phyloP scores from a whole-genome alignment of 1,284 basidiomycete species.

The Takashimella koratensis region DNA sequence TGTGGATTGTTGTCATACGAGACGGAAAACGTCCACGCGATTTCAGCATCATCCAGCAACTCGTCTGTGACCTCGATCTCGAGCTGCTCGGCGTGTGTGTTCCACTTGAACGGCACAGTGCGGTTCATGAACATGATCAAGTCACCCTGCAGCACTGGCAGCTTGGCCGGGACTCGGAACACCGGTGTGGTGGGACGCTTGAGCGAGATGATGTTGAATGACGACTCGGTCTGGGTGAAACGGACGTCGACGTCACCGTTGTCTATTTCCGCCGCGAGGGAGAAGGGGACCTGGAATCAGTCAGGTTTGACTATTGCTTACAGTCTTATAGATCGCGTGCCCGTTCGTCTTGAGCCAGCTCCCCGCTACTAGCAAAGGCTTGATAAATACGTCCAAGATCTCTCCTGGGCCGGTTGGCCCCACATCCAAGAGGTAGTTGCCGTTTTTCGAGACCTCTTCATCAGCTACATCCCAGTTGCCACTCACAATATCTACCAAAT shows the following conservation, averaged over 20 bases:
- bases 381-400: conserved; percentile 53
- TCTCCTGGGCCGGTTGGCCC: conserved; percentile 58
- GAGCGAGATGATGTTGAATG: conserved; percentile 57
- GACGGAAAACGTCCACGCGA: too few species aligned
- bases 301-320: too few species aligned
- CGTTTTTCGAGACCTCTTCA: conserved; percentile 41
- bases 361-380: conserved; percentile 55
- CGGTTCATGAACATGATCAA: conserved; percentile 51
- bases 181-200: conserved; percentile 37
- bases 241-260: conserved; percentile 48
- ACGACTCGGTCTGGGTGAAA: conserved; percentile 54
- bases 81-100: too few species aligned
- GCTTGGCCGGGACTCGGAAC: conserved; percentile 44
- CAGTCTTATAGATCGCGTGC: conserved; percentile 57
- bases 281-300: conserved; percentile 12
- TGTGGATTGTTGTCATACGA: too few species aligned
- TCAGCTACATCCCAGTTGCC: too few species aligned
- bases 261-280: conserved; percentile 30
- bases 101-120: too few species aligned
- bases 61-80: too few species aligned
- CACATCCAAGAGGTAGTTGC: conserved; percentile 54
- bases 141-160: conserved; percentile 55
- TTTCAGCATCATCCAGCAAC: too few species aligned
- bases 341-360: conserved; percentile 56
- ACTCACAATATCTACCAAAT: conserved; percentile 57